phyloP scores from a whole-genome alignment of 2,329 filamentous ascomycete species.

The Teratosphaeria viscida region DNA sequence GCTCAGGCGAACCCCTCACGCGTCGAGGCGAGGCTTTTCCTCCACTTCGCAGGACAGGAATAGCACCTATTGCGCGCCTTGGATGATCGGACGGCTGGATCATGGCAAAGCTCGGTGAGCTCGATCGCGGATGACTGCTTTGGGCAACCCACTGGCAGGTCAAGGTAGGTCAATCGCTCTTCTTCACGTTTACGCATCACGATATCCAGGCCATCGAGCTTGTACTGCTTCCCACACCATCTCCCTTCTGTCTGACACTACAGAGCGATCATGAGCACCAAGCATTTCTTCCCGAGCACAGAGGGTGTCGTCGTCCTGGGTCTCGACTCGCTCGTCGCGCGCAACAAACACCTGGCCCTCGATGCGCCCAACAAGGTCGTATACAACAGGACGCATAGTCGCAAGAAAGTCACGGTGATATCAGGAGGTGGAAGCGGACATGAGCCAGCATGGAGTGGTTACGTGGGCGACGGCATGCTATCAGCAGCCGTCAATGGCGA shows the following conservation, averaged over 20 bases:
- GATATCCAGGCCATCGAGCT: neutral
- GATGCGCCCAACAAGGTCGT: conserved; percentile 40
- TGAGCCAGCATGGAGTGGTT: conserved; percentile 40
- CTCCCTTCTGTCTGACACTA: neutral
- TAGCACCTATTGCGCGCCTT: neutral
- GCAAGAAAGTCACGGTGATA: conserved; percentile 35
- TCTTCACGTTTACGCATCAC: too few species aligned
- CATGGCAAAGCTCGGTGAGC: neutral
- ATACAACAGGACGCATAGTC: conserved; percentile 34
- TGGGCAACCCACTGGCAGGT: neutral
- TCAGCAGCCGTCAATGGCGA: conserved; percentile 39
- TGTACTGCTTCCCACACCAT: neutral
- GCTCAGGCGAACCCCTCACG: neutral
- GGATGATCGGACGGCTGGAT: neutral
- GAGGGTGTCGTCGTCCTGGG: conserved; percentile 41
- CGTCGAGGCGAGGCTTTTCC: neutral
- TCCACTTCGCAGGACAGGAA: neutral
- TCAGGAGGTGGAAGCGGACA: conserved; percentile 40
- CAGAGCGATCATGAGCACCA: conserved; percentile 37
- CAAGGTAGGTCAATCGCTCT: neutral
- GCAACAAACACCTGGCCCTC: conserved; percentile 35
- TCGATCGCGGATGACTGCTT: neutral
- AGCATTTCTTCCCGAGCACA: conserved; percentile 44
- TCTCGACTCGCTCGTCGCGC: conserved; percentile 36
- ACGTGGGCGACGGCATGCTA: conserved; percentile 40